Evolutionary conservation across 257 asterid genomes (phyloP).

Genomic region (Henckelia pumila): DNA sequence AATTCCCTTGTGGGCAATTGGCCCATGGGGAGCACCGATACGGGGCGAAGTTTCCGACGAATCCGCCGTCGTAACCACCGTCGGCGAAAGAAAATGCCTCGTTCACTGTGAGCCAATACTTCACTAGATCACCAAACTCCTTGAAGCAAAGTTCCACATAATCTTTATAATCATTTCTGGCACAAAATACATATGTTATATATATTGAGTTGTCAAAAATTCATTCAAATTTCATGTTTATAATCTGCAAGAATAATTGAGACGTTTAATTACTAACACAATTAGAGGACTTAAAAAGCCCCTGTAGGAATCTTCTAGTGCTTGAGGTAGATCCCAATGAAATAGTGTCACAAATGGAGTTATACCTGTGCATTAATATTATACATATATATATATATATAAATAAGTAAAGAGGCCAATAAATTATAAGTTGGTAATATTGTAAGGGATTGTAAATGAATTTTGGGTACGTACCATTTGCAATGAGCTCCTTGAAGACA

Average conservation of each 20-base stretch:
- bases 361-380: too few species aligned
- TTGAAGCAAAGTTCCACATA: constrained; percentile 50
- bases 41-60: constrained; percentile 39
- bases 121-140: constrained; percentile 60
- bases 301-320: constrained; percentile 58
- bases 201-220: too few species aligned
- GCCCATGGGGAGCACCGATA: constrained; percentile 52
- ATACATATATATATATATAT: too few species aligned
- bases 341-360: constrained; percentile 50
- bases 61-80: constrained; percentile 48
- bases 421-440: too few species aligned
- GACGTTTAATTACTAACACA: constrained; percentile 50
- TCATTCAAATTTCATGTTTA: too few species aligned
- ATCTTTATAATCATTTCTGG: constrained; percentile 52
- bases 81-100: constrained; percentile 35
- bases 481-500: too few species aligned
- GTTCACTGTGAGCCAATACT: constrained; percentile 53
- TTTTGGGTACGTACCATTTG: too few species aligned
- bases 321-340: constrained; percentile 84
- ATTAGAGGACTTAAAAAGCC: constrained; percentile 58
- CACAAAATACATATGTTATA: background rate
- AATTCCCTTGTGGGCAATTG: constrained; percentile 43
- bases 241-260: too few species aligned
- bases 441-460: too few species aligned
- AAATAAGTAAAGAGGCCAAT: too few species aligned